Base-by-base conservation (phyloP, 345 rosid species). In the Ceriops zippeliana region DNA sequence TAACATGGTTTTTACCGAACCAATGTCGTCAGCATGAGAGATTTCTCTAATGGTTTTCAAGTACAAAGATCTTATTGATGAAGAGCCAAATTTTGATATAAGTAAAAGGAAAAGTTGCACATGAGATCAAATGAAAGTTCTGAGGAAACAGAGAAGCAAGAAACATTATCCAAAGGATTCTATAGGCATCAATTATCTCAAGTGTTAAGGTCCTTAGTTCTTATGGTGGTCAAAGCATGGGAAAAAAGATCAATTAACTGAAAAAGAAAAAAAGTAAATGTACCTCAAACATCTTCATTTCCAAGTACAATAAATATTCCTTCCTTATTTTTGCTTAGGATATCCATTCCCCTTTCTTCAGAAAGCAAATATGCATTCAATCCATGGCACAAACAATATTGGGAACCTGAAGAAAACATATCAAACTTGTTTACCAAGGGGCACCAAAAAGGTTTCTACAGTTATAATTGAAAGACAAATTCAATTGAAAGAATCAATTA, bases 311-410 rank as follows among this genome's bases (percentile, higher is more conserved):
- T 87, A 76, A 71, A 93, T 62, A 93, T 67, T 57, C 98, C 97
- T 77, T 93, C 96, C 80, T 87, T 93, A 78, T 89, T 93, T 83
- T 85, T 78, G 88, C 90, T 85, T 65, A 91, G 78, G 70, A 89
- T 72, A 85, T 79, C 84, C 68, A 72, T 68, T 79, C 90, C 97
- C 79, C 96, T 85, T 68, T 85, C 78, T 13, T 83, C 70, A n/a
- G 96, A 88, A 75, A 93, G 86, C 80, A 91, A 80, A 70, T 87
- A 86, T 30, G 70, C 67, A 78, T 89, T 91, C 32, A 89, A 72
- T 27, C 96, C 99, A 80, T 73, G 72, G 70, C 62, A 66, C 78
- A 87, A 77, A 90, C 87, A 88, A 67, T 70, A 70, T 73, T 93
- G 91, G 76, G 86, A 88, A 62, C 92, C 96, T 91, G 86, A 79